Evolutionary conservation across 805 yeast genomes (phyloP).

Genomic region (Barnettozyma pratensis): DNA sequence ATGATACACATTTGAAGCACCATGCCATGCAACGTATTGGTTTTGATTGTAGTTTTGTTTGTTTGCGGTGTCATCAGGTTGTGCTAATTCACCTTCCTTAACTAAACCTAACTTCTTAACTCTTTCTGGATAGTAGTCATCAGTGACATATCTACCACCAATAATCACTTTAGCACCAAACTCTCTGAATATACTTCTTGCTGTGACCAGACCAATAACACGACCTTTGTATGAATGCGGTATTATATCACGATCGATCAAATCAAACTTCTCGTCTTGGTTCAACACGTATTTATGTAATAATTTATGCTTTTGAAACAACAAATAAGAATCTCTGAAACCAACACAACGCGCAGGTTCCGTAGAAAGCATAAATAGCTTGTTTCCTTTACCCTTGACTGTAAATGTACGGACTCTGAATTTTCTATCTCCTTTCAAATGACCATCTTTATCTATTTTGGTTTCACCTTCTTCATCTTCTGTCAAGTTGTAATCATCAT

Average conservation of each 20-base stretch:
- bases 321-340: conserved; percentile 82
- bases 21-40: conserved; percentile 53
- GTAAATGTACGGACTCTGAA: conserved; percentile 70
- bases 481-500: conserved; percentile 76
- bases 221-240: conserved; percentile 91
- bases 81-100: conserved; percentile 66
- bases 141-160: conserved; percentile 74
- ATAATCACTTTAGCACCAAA: conserved; percentile 83
- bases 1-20: conserved; percentile 38
- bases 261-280: conserved; percentile 75
- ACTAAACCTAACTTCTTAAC: conserved; percentile 51
- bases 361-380: conserved; percentile 84
- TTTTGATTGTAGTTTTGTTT: conserved; percentile 39
- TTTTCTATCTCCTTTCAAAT: conserved; percentile 64
- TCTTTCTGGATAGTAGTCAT: conserved; percentile 78
- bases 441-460: conserved; percentile 67
- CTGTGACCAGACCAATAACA: conserved; percentile 84
- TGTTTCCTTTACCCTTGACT: conserved; percentile 52
- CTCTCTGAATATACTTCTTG: conserved; percentile 82
- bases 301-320: conserved; percentile 80
- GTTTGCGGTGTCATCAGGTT: conserved; percentile 49
- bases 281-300: conserved; percentile 68
- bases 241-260: conserved; percentile 73
- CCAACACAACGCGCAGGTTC: conserved; percentile 97
- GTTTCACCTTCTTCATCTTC: conserved; percentile 75